These are phyloP conservation scores for Diplocarpon mali DNA, from an alignment of 2,329 filamentous ascomycete genomes.

Conservation along the genomic window DNA sequence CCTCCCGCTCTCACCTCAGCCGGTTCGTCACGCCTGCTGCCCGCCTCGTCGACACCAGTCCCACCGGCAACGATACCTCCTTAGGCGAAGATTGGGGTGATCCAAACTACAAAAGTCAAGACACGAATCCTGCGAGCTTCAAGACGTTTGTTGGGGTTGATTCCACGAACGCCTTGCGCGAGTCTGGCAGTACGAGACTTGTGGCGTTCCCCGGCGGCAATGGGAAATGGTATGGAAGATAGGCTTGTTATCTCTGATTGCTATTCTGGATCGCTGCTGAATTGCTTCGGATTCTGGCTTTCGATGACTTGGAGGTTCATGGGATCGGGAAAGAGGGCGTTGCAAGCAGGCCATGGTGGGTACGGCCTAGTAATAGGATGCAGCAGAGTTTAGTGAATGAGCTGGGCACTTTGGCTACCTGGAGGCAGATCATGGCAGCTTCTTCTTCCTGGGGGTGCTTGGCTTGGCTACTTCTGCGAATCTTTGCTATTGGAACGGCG, in stretches of 20 bases:
- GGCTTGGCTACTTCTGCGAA: too few species aligned
- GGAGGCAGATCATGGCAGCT: neutral
- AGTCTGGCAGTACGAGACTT: neutral
- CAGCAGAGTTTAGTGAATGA: neutral
- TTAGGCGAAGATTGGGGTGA: conserved; percentile 26
- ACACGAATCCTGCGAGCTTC: neutral
- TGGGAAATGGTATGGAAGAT: neutral
- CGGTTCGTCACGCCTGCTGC: conserved; percentile 15
- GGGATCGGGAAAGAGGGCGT: too few species aligned
- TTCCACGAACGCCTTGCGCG: neutral
- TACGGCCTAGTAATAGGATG: too few species aligned
- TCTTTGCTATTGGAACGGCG: too few species aligned
- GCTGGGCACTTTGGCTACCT: neutral
- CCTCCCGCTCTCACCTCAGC: conserved; percentile 14
- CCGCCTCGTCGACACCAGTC: conserved; percentile 19
- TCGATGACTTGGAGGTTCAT: too few species aligned
- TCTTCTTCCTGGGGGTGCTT: neutral
- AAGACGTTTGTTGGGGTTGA: neutral
- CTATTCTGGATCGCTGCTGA: too few species aligned
- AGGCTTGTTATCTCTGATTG: too few species aligned
- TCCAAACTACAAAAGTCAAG: neutral
- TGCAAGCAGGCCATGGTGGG: too few species aligned
- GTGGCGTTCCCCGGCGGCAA: neutral
- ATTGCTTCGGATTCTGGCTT: too few species aligned
- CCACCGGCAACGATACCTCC: conserved; percentile 19